Base-by-base conservation (phyloP, 2,329 filamentous ascomycete species). In the Shiraia bambusicola region DNA sequence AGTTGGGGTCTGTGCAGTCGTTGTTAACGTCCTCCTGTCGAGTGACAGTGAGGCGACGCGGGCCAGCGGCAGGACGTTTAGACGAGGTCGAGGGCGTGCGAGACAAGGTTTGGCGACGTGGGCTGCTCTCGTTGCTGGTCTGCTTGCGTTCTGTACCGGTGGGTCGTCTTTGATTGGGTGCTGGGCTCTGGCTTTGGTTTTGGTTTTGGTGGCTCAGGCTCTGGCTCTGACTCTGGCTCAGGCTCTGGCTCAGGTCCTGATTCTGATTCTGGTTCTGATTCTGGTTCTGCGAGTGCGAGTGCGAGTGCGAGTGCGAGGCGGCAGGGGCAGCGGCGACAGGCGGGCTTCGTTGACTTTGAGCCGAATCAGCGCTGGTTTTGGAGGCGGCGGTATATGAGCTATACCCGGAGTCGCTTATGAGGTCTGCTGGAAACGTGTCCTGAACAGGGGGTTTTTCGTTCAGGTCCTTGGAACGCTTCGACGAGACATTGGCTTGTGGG, bases 401-500 rank as follows among this genome's bases (percentile, higher is more conserved):
- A 71, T 82, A 82, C 56, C 80, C 80, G 52, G 79, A 82, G 67
- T 84, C 80, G 67, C 76, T 80, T 54, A 75, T 73, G 59, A 71
- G 69, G 64, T 80, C 75, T 46, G 52, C 40, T 27, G 48, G 45
- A 43, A 51, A 54, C 43, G 56, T 56, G 34, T 61, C 54, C 28
- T 43, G 43, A 16, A 37, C 46, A 28, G 57, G 49, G 37, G 58
- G 45, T 58, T 60, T 63, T 52, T 58, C 54, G 55, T 60, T 56
- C 55, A 70, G 36, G 53, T 64, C 54, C 26, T 64, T 60, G 33
- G 76, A 73, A 50, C 72, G 69, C 69, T 72, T 78, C 47, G 68
- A 68, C 52, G 73, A 66, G 59, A 75, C 65, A 66, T 79, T 78
- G 66, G 76, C 76, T 71, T 71, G 37, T 12, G 54, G 69, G 69